Percentiles rank a stretch among this genome's conserved stretches.
Conservation (phyloP, 768 basidiomycete genomes). For the Boletus speciosus region DNA sequence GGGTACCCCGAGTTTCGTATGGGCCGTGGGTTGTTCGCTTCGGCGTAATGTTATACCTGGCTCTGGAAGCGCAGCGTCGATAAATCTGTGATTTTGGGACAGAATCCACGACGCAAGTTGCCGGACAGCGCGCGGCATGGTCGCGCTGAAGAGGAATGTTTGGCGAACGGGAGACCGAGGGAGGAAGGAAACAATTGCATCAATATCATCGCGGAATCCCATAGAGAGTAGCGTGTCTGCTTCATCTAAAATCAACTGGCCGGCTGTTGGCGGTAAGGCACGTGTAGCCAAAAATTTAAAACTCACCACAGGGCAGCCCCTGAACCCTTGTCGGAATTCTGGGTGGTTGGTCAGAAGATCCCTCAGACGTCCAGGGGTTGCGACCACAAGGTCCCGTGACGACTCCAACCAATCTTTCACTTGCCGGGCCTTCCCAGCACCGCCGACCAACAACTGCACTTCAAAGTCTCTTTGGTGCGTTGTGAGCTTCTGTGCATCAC, state of each 20-base stretch:
- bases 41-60: constrained; percentile 31
- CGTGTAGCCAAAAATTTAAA: background rate
- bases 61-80: constrained; percentile 67
- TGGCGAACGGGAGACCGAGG: constrained; percentile 67
- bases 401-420: constrained; percentile 61
- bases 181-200: constrained; percentile 63
- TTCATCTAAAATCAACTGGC: constrained; percentile 85
- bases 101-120: constrained; percentile 64
- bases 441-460: constrained; percentile 76
- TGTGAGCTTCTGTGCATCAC: constrained; percentile 69
- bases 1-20: background rate
- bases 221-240: constrained; percentile 88
- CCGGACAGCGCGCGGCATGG: constrained; percentile 68
- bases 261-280: constrained; percentile 6
- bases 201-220: constrained; percentile 88
- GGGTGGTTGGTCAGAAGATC: constrained; percentile 65
- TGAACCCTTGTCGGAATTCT: constrained; percentile 50
- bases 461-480: constrained; percentile 59
- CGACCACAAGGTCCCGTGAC: constrained; percentile 78
- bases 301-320: constrained; percentile 57
- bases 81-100: constrained; percentile 57
- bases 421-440: constrained; percentile 62
- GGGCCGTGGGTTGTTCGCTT: background rate
- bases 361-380: constrained; percentile 83
- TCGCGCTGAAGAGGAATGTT: constrained; percentile 90